These are phyloP conservation scores for Meredithiella fracta DNA, from an alignment of 2,329 filamentous ascomycete species.

Conservation along the genomic window DNA sequence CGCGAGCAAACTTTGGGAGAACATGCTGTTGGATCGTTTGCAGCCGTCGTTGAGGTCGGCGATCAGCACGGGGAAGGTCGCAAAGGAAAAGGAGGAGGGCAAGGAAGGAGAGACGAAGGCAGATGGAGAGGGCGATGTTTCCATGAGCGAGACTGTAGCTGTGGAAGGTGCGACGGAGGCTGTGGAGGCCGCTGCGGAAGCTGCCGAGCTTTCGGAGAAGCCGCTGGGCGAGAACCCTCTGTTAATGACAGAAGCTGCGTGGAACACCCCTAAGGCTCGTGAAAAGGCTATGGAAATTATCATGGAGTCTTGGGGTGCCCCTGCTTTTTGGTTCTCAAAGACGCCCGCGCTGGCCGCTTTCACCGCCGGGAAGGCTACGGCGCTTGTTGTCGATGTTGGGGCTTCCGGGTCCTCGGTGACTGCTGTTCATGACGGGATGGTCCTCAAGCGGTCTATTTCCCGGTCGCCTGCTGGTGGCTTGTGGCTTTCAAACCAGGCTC, in stretches of 20 bases:
- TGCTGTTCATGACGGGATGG: slow-evolving; percentile 85
- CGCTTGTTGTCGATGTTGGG: slow-evolving; percentile 81
- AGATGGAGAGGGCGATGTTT: slow-evolving; percentile 44
- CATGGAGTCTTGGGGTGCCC: slow-evolving; percentile 92
- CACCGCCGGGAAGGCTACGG: slow-evolving; percentile 81
- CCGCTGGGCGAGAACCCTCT: slow-evolving; percentile 77
- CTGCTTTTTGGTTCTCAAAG: slow-evolving; percentile 83
- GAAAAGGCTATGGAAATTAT: slow-evolving; percentile 93
- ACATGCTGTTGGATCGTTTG: slow-evolving; percentile 74
- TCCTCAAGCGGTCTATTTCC: slow-evolving; percentile 77
- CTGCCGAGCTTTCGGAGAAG: slow-evolving; percentile 44
- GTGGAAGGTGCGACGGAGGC: slow-evolving; percentile 16
- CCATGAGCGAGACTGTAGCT: slow-evolving; percentile 31
- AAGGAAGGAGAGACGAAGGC: too few relatives aligned
- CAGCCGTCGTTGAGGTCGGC: slow-evolving; percentile 58
- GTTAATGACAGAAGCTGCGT: slow-evolving; percentile 83
- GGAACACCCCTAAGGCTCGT: slow-evolving; percentile 73
- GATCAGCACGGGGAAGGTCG: slow-evolving; percentile 52
- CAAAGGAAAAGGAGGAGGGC: slow-evolving; percentile 27
- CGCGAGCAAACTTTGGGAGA: slow-evolving; percentile 78
- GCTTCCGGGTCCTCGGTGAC: slow-evolving; percentile 78
- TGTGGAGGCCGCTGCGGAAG: slow-evolving; percentile 6
- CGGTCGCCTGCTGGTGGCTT: slow-evolving; percentile 74
- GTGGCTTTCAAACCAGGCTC: slow-evolving; percentile 79
- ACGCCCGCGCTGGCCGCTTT: slow-evolving; percentile 84